Percentiles rank a stretch among this genome's conserved stretches.
phyloP scores from a whole-genome alignment of 768 basidiomycete genomes.

The Coprinopsis strossmayeri region DNA sequence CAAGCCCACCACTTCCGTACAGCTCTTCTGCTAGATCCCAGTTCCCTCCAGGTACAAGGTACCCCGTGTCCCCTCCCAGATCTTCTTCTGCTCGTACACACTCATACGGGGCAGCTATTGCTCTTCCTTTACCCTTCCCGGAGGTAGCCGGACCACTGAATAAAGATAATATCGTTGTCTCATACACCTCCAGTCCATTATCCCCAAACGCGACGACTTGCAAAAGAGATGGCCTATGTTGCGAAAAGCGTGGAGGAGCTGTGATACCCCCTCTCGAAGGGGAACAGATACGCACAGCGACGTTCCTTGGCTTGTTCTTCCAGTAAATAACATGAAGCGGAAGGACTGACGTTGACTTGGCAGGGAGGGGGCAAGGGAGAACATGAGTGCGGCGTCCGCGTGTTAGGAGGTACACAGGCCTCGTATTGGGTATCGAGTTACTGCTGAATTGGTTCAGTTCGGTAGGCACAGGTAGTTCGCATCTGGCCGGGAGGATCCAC shows the following conservation, averaged over 20 bases:
- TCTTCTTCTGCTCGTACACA: slow-evolving; percentile 52
- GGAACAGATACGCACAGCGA: slow-evolving; percentile 46
- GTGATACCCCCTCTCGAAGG: slow-evolving; percentile 20
- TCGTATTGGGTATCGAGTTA: slow-evolving; percentile 22
- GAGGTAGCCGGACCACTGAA: neutral
- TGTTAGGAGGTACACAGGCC: slow-evolving; percentile 59
- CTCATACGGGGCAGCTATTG: slow-evolving; percentile 30
- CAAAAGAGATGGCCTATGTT: slow-evolving; percentile 36
- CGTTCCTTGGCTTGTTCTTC: slow-evolving; percentile 49
- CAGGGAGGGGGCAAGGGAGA: slow-evolving; percentile 60
- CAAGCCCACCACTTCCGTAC: slow-evolving; percentile 24
- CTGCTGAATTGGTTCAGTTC: neutral
- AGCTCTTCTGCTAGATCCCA: slow-evolving; percentile 41
- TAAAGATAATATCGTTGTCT: slow-evolving; percentile 44
- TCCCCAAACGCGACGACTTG: slow-evolving; percentile 68
- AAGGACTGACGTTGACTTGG: slow-evolving; percentile 33
- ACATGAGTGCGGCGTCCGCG: slow-evolving; percentile 65
- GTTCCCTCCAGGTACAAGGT: slow-evolving; percentile 45
- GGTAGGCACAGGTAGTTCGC: slow-evolving; percentile 36
- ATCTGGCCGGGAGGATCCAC: slow-evolving; percentile 47
- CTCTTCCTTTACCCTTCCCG: slow-evolving; percentile 45
- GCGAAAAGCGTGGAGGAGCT: slow-evolving; percentile 13
- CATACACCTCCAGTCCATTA: slow-evolving; percentile 69
- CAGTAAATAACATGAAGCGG: slow-evolving; percentile 55
- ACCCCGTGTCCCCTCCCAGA: slow-evolving; percentile 58